These are phyloP conservation scores for Kazachstania taianensis DNA, from an alignment of 805 yeast species.

Conservation along the genomic window DNA sequence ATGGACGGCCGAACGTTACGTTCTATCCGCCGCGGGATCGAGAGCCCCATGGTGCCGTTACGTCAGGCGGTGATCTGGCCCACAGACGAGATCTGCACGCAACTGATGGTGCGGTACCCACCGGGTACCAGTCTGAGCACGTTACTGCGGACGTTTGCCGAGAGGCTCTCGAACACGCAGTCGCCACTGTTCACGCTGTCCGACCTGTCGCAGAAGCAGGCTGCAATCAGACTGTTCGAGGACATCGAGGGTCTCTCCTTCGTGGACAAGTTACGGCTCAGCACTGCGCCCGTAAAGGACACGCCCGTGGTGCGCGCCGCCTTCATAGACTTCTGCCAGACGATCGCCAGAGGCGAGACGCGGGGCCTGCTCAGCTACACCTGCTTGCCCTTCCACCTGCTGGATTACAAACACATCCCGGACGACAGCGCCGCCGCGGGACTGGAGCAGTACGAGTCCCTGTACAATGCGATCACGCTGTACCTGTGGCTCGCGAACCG, in stretches of 20 bases:
- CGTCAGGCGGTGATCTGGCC: conserved; percentile 72
- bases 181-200: conserved; percentile 20
- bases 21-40: conserved; percentile 39
- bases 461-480: conserved; percentile 57
- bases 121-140: conserved; percentile 36
- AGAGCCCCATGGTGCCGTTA: conserved; percentile 42
- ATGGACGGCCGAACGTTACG: conserved; percentile 35
- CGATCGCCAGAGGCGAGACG: conserved; percentile 46
- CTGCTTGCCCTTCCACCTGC: conserved; percentile 24
- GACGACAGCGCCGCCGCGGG: conserved; percentile 18
- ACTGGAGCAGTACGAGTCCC: conserved; percentile 39
- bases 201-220: conserved; percentile 27
- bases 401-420: conserved; percentile 19
- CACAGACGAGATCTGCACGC: conserved; percentile 57
- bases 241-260: conserved; percentile 36
- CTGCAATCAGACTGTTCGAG: conserved; percentile 37
- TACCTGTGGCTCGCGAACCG: conserved; percentile 83
- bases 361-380: conserved; percentile 46
- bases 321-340: conserved; percentile 38
- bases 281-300: conserved; percentile 53
- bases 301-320: conserved; percentile 32
- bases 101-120: conserved; percentile 53
- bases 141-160: conserved; percentile 40
- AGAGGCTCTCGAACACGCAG: conserved; percentile 13
- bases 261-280: conserved; percentile 46